Percentiles rank a stretch among this genome's conserved stretches.
Conservation (phyloP, 2,329 filamentous ascomycete genomes). For the Chrysoporthe puriensis region DNA sequence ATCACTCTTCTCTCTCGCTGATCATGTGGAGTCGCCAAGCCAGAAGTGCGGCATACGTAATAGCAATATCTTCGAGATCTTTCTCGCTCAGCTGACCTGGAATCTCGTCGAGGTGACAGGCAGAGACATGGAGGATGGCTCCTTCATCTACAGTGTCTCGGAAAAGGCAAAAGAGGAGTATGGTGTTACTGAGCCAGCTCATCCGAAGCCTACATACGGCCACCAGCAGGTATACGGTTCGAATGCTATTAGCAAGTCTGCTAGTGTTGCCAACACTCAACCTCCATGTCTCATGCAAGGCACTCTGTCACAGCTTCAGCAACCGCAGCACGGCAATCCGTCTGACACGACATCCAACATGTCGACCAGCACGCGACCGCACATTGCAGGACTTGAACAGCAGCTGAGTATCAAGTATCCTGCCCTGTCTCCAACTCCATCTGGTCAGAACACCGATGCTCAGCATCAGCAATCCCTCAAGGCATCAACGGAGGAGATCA, state of each 20-base stretch:
- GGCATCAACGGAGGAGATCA: neutral
- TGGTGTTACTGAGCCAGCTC: slow-evolving; percentile 28
- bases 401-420: neutral
- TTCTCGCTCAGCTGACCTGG: slow-evolving; percentile 45
- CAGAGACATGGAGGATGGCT: slow-evolving; percentile 38
- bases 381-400: neutral
- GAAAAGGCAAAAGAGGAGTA: slow-evolving; percentile 25
- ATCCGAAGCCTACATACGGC: slow-evolving; percentile 27
- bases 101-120: slow-evolving; percentile 43
- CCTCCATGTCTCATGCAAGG: slow-evolving; percentile 8
- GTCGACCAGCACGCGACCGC: neutral
- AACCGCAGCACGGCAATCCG: neutral
- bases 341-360: neutral
- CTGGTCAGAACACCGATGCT: neutral
- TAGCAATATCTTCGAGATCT: slow-evolving; percentile 42
- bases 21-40: slow-evolving; percentile 52
- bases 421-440: neutral
- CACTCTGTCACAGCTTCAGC: slow-evolving; percentile 3
- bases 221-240: slow-evolving; percentile 17
- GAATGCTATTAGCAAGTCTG: neutral
- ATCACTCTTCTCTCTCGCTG: slow-evolving; percentile 47
- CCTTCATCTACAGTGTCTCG: slow-evolving; percentile 39
- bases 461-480: neutral
- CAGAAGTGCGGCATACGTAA: slow-evolving; percentile 48
- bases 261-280: neutral